Percentiles rank a stretch among this genome's conserved stretches.
Evolutionary conservation across 371 early-diverging fungal species (phyloP).

Genomic region (Rhizopus delemar): DNA sequence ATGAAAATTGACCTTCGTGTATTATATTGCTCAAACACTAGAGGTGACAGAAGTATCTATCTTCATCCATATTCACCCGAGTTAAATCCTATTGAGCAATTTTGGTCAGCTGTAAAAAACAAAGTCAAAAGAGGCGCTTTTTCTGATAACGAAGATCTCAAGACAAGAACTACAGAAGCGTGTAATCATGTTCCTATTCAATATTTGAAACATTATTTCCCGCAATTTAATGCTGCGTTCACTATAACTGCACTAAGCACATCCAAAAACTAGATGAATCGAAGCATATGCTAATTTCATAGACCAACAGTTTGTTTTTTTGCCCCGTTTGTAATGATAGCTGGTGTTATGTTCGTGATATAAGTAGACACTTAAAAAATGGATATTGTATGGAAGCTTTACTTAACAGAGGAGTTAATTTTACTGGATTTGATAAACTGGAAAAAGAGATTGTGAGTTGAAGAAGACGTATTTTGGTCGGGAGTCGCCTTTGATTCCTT

Average conservation of each 20-base stretch:
- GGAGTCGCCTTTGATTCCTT: no score
- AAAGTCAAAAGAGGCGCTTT: conserved; percentile 24
- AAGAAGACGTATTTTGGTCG: no score
- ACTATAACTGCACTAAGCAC: no score
- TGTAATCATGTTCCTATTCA: conserved; percentile 8
- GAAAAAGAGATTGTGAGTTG: background rate
- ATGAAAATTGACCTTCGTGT: no score
- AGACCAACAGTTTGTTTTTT: no score
- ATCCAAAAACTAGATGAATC: no score
- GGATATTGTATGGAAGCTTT: conserved; percentile 3
- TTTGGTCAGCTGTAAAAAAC: conserved; percentile 26
- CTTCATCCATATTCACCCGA: no score
- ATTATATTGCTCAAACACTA: no score
- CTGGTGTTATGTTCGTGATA: background rate
- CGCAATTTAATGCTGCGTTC: no score
- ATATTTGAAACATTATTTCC: no score
- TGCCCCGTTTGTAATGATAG: conserved; percentile 2
- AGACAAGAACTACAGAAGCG: conserved; percentile 17
- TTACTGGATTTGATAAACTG: conserved; percentile 2
- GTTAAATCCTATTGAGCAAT: conserved; percentile 15
- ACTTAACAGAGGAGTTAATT: conserved; percentile 1
- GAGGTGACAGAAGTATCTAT: no score
- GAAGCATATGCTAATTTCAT: no score
- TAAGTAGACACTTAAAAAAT: conserved; percentile 3
- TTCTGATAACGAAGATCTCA: conserved; percentile 9